Percentiles rank a stretch among this genome's conserved stretches.
Evolutionary conservation across 2,329 filamentous ascomycete genomes (phyloP).

Genomic region (Claviceps arundinis): DNA sequence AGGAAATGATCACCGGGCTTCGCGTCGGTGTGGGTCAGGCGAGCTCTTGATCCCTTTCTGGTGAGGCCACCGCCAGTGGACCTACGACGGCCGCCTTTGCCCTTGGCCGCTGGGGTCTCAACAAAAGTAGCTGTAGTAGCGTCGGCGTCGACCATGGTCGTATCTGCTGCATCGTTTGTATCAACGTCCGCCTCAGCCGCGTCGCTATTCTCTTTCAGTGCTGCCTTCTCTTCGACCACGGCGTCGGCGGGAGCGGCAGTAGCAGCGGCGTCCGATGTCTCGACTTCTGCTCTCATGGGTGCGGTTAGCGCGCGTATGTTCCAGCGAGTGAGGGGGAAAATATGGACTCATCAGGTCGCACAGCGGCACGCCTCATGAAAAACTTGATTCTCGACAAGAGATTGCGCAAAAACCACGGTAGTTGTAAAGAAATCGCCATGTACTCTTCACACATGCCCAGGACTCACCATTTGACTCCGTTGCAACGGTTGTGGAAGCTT

Average conservation of each 20-base stretch:
- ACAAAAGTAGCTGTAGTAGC: slow-evolving; percentile 13
- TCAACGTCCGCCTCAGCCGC: slow-evolving; percentile 36
- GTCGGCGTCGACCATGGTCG: slow-evolving; percentile 2
- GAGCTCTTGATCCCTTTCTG: slow-evolving; percentile 69
- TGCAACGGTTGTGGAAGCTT: slow-evolving; percentile 15
- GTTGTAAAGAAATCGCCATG: neutral
- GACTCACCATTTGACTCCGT: slow-evolving; percentile 20
- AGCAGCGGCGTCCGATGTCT: slow-evolving; percentile 17
- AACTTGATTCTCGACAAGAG: neutral
- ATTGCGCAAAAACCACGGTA: neutral
- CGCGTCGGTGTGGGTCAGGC: slow-evolving; percentile 61
- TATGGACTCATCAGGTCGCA: neutral
- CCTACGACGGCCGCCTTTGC: slow-evolving; percentile 59
- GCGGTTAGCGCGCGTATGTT: slow-evolving; percentile 1
- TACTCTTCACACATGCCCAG: neutral
- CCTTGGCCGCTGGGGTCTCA: slow-evolving; percentile 19
- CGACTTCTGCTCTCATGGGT: slow-evolving; percentile 6
- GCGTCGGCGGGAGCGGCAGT: slow-evolving; percentile 12
- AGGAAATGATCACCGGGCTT: slow-evolving; percentile 86
- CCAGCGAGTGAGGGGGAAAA: neutral
- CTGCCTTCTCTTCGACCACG: slow-evolving; percentile 15
- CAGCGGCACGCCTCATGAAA: neutral
- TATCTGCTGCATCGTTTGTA: slow-evolving; percentile 26
- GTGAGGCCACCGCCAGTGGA: slow-evolving; percentile 63
- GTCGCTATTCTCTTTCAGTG: slow-evolving; percentile 14